Base-by-base conservation (phyloP, 2,329 filamentous ascomycete species). In the Fusarium floridanum region DNA sequence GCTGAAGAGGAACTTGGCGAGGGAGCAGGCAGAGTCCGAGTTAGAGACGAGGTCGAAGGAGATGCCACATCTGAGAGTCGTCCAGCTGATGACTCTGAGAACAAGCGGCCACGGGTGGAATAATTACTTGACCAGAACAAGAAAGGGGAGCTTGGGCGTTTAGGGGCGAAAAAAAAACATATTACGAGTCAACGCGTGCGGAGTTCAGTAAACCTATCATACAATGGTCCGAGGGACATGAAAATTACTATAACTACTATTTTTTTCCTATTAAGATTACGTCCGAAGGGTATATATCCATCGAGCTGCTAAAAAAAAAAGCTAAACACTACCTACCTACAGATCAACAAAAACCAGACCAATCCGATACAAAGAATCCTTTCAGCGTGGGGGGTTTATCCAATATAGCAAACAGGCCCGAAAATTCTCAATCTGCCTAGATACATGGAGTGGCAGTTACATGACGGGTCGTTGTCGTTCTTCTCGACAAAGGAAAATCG, bases 21-120 rank as follows among this genome's bases (percentile, higher is more conserved):
- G 66, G 91, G 92, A 10, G 91, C 90, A 2, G 91, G 91, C 29
- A 87, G 88, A 67, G 87, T 89, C 50, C 86, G 89, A 65, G 85
- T 77, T 3, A 84, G 84, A 16, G 88, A 88, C 59, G 91, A 91
- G 73, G 81, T 86, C 14, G 90, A 89, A 27, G 85, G 80, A 24
- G 86, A 84, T 56, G 86, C 78, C 6, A 79, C 82, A 34, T 85
- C 88, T 64, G 86, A 86, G 4, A 79, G 84, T 66, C 83, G 80
- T 43, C 17, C 67, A 4, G 83, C 78, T 16, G 83, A 83, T 10
- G 83, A 84, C 36, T 65, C 81, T 3, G 87, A 88, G 61, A 87
- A 77, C 74, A 89, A 89, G 78, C 82, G 87, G 55, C 81, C 83
- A 1, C 82, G 87, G 36, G 85, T 85, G 4, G 87, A 88, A 61